Base-by-base conservation (phyloP, 768 basidiomycete species). In the Antrodiella citrinella region DNA sequence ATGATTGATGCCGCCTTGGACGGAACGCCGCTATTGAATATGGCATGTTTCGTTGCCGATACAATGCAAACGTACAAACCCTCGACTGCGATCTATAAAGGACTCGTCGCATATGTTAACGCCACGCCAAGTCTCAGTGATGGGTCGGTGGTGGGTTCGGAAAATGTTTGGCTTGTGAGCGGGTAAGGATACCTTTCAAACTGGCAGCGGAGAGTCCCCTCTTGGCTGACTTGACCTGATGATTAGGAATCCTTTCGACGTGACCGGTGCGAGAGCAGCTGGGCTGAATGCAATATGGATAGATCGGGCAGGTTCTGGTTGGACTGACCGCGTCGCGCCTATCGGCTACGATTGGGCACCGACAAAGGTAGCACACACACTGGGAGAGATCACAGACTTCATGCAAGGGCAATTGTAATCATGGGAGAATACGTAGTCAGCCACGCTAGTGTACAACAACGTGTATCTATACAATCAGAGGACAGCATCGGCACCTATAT, bases 161-260 rank as follows among this genome's bases (percentile, higher is more conserved):
- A 54, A 7, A 26, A 58, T 24, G 51, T 63, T 11, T 65, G 64
- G 64, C 57, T 66, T n/a, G 58, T 66, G 26, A 66, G 65, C 51
- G 62, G 64, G 65, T 66, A 44, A 39, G 60, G 51, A 51, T 22
- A 45, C 44, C 35, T 52, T 26, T 10, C 24, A 39, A 47, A 11
- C 35, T 38, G 10, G 41, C 19, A 7, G 25, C 24, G 25, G 18
- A 44, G 21, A 23, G 4, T 2, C n/a, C 26, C 12, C 26, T 15
- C 9, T 35, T 18, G 4, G 20, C 24, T 21, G n/a, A 21, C 45
- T 48, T 11, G 11, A 25, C 4, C 15, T 35, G 30, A 5, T 20
- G 35, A 20, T 48, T 41, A 66, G 65, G 19, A 66, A 66, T 48
- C 64, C 65, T 10, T 66, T 66, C 53, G 65, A 66, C 49, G 56